A percentile compares a stretch with the other conserved stretches of the same genome.
These are phyloP conservation scores for Kappamyces sp. DNA, from an alignment of 192 early-diverging fungal species.

Conservation along the genomic window DNA sequence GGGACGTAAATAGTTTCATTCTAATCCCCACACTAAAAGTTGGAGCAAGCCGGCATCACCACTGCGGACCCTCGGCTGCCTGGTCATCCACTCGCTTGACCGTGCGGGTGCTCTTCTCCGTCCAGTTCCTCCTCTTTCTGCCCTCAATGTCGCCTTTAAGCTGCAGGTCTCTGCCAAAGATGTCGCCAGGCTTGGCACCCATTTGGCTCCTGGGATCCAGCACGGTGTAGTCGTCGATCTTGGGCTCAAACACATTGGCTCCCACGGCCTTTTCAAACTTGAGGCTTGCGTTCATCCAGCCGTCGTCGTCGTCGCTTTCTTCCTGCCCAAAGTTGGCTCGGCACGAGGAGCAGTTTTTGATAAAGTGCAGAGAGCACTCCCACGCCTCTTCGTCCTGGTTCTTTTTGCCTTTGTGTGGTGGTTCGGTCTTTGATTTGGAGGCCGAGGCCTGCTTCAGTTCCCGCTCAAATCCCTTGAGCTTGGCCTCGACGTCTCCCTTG, in stretches of 20 bases:
- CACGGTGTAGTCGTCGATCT: conserved; percentile 43
- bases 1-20: too few relatives aligned
- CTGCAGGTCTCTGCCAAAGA: conserved; percentile 13
- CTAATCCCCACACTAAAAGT: too few relatives aligned
- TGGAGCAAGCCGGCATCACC: too few relatives aligned
- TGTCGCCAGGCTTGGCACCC: background rate
- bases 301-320: conserved; percentile 38
- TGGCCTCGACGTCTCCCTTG: conserved; percentile 21
- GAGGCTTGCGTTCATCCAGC: conserved; percentile 76
- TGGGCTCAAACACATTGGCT: conserved; percentile 45
- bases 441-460: conserved; percentile 34
- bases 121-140: conserved; percentile 6
- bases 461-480: conserved; percentile 18
- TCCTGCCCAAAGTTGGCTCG: conserved; percentile 41
- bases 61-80: background rate
- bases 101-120: conserved; percentile 6
- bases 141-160: conserved; percentile 6
- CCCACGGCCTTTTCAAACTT: conserved; percentile 63
- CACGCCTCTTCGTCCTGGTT: conserved; percentile 20
- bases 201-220: conserved; percentile 21
- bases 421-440: conserved; percentile 1
- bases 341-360: conserved; percentile 68
- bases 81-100: conserved; percentile 7
- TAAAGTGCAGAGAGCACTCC: conserved; percentile 62
- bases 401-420: conserved; percentile 2